These are phyloP conservation scores for Aspergillus carbonarius DNA, from an alignment of 2,329 filamentous ascomycete genomes.

Conservation along the genomic window DNA sequence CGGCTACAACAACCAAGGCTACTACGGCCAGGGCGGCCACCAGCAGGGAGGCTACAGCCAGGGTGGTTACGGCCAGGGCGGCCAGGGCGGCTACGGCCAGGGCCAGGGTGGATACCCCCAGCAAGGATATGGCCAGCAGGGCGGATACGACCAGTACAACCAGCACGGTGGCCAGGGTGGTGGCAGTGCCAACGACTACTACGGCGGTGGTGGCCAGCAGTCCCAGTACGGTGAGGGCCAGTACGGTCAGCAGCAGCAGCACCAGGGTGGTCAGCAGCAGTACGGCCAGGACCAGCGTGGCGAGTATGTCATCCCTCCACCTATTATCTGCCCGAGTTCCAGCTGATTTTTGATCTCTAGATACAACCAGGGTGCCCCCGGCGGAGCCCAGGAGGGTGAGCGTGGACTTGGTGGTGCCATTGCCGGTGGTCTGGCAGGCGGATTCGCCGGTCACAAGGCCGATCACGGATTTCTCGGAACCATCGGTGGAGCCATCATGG, in stretches of 20 bases:
- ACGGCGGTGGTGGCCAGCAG: conserved; percentile 20
- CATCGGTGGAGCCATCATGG: conserved; percentile 49
- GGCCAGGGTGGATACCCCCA: conserved; percentile 6
- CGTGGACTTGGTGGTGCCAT: conserved; percentile 49
- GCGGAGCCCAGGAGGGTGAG: conserved; percentile 44
- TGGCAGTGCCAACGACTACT: conserved; percentile 17
- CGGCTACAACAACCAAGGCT: conserved; percentile 22
- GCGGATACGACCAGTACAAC: conserved; percentile 11
- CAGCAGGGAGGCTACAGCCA: conserved; percentile 24
- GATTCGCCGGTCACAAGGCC: conserved; percentile 48
- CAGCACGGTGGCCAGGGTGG: conserved; percentile 13
- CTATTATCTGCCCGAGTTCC: background rate
- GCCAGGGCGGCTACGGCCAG: conserved; percentile 26
- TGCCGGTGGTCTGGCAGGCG: conserved; percentile 48
- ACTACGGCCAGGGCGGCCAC: conserved; percentile 8
- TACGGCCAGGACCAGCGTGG: conserved; percentile 20
- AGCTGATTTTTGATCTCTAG: conserved; percentile 10
- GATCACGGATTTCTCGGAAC: conserved; percentile 50
- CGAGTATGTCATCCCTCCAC: conserved; percentile 19
- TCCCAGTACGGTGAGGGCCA: conserved; percentile 19
- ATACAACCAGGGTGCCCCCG: conserved; percentile 34
- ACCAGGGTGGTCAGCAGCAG: conserved; percentile 20
- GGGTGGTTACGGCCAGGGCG: conserved; percentile 10
- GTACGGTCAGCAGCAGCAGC: conserved; percentile 24
- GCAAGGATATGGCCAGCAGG: conserved; percentile 30